These are phyloP conservation scores for Monosporascus sp. DNA, from an alignment of 2,329 filamentous ascomycete genomes.

Conservation along the genomic window DNA sequence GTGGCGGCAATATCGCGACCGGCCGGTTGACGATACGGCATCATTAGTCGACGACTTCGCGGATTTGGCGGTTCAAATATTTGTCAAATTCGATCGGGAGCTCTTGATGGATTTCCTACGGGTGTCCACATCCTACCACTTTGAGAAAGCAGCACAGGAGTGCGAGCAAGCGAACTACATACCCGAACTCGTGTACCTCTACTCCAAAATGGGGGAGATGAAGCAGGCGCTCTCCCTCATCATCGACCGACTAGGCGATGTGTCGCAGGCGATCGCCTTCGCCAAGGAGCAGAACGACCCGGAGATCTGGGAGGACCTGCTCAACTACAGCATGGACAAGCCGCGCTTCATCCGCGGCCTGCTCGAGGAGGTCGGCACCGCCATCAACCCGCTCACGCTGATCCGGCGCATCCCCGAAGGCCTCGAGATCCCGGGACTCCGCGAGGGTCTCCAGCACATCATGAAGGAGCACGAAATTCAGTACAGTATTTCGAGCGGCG, in stretches of 20 bases:
- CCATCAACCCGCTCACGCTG: conserved; percentile 86
- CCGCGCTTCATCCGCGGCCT: conserved; percentile 88
- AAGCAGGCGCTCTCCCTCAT: conserved; percentile 89
- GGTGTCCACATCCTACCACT: conserved; percentile 79
- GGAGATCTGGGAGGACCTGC: conserved; percentile 89
- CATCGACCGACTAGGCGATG: conserved; percentile 86
- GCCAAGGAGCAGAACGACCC: conserved; percentile 89
- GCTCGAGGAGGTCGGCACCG: conserved; percentile 88
- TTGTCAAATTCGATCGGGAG: conserved; percentile 74
- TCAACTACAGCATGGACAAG: conserved; percentile 97
- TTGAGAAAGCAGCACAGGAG: conserved; percentile 70
- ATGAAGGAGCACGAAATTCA: conserved; percentile 96
- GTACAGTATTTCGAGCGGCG: conserved; percentile 83
- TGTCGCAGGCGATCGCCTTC: conserved; percentile 88
- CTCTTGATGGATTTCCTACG: conserved; percentile 85
- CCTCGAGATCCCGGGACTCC: conserved; percentile 82
- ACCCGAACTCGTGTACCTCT: conserved; percentile 88
- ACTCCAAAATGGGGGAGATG: conserved; percentile 91
- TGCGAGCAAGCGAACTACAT: conserved; percentile 80
- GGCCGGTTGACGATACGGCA: conserved; percentile 52
- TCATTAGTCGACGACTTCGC: conserved; percentile 80
- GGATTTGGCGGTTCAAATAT: conserved; percentile 79
- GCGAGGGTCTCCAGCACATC: conserved; percentile 83
- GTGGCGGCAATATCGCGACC: conserved; percentile 65
- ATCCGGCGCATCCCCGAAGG: conserved; percentile 89